phyloP scores from a whole-genome alignment of 2,329 filamentous ascomycete genomes.

The Arthrocladium fulminans region DNA sequence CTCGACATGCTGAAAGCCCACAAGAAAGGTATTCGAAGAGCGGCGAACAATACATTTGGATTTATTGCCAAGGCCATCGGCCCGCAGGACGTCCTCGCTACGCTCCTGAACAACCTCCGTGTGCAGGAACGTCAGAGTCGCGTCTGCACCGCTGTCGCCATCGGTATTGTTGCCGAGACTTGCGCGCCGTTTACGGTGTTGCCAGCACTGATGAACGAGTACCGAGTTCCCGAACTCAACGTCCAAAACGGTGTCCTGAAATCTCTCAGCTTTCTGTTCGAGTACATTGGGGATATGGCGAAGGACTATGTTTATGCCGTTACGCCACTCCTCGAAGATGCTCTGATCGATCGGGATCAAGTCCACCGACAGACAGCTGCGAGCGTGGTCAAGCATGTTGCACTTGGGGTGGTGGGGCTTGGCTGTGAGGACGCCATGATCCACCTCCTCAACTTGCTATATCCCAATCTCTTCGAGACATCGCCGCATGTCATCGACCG shows the following conservation, averaged over 20 bases:
- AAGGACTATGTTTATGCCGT: conserved; percentile 99
- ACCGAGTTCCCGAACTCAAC: conserved; percentile 94
- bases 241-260: conserved; percentile 98
- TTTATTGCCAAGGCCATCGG: conserved; percentile 99
- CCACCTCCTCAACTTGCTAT: conserved; percentile 89
- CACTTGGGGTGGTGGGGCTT: conserved; percentile 90
- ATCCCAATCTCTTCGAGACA: conserved; percentile 95
- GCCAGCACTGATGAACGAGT: conserved; percentile 99
- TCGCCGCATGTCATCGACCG: conserved; percentile 97
- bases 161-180: conserved; percentile 96
- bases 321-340: conserved; percentile 88
- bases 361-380: conserved; percentile 96
- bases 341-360: conserved; percentile 94
- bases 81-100: conserved; percentile 92
- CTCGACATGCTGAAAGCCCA: conserved; percentile 99
- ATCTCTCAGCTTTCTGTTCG: conserved; percentile 91
- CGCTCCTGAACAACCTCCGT: conserved; percentile 88
- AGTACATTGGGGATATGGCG: conserved; percentile 99
- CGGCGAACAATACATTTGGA: conserved; percentile 98
- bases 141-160: conserved; percentile 96
- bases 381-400: conserved; percentile 94
- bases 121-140: conserved; percentile 97
- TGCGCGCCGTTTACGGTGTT: conserved; percentile 97
- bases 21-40: conserved; percentile 97
- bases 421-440: conserved; percentile 98